Percentiles rank a stretch among this genome's conserved stretches.
These are phyloP conservation scores for Plasmodium reichenowi DNA, from an alignment of 169 alveolate genomes.

Conservation along the genomic window DNA sequence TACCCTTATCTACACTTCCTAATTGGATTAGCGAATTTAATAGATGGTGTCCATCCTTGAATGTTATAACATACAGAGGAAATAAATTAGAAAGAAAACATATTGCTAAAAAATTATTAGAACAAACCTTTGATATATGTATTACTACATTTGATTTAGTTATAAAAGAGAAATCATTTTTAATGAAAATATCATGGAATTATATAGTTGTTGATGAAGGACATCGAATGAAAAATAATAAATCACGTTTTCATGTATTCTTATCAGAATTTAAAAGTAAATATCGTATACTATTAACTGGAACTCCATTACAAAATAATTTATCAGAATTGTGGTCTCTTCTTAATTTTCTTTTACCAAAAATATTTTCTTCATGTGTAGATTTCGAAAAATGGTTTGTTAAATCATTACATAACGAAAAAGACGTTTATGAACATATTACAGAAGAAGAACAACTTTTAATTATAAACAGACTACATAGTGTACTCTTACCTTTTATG, in stretches of 20 bases:
- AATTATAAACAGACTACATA: conserved; percentile 94
- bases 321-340: conserved; percentile 99
- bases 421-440: conserved; percentile 22
- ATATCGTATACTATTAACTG: conserved; percentile 96
- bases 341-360: conserved; percentile 97
- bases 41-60: conserved; percentile 95
- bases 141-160: conserved; percentile 79
- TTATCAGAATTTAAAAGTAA: conserved; percentile 92
- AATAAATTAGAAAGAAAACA: conserved; percentile 92
- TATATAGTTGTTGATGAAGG: conserved; percentile 99
- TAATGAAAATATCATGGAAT: conserved; percentile 91
- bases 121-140: conserved; percentile 76
- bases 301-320: conserved; percentile 99
- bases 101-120: conserved; percentile 52
- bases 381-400: conserved; percentile 97
- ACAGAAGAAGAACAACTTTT: conserved; percentile 63
- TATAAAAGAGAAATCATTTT: conserved; percentile 57
- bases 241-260: conserved; percentile 93
- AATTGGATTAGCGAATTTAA: conserved; percentile 97
- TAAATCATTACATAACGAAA: conserved; percentile 58
- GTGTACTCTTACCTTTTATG: conserved; percentile 97
- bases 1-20: conserved; percentile 96
- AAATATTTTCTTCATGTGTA: conserved; percentile 95
- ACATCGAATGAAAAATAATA: conserved; percentile 97
- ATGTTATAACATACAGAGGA: conserved; percentile 96